Evolutionary conservation across 2,329 filamentous ascomycete genomes (phyloP).

Genomic region (Colletotrichum sp.): DNA sequence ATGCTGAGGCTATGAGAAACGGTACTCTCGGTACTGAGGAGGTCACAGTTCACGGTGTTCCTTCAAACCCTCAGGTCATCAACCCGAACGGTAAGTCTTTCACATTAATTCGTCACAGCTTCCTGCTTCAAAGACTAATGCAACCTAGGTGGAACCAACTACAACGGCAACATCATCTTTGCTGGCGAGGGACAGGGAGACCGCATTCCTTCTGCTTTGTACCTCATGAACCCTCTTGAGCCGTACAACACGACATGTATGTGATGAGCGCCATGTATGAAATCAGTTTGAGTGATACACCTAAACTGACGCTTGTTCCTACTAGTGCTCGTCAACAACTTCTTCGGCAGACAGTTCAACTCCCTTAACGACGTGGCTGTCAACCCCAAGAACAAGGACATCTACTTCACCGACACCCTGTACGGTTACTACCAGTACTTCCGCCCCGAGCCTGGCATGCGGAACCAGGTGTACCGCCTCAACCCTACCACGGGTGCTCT

Average conservation of each 20-base stretch:
- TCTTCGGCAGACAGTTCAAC: constrained; percentile 62
- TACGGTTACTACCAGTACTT: constrained; percentile 66
- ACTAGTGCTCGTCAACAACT: constrained; percentile 60
- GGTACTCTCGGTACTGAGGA: constrained; percentile 39
- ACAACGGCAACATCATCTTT: constrained; percentile 52
- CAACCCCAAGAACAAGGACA: constrained; percentile 56
- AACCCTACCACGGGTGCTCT: constrained; percentile 54
- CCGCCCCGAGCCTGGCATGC: constrained; percentile 54
- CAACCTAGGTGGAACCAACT: constrained; percentile 50
- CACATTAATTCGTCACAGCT: rapidly evolving
- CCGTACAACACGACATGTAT: constrained; percentile 56
- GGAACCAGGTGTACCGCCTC: constrained; percentile 63
- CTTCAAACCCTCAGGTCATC: constrained; percentile 45
- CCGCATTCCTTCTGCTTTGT: constrained; percentile 39
- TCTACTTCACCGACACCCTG: constrained; percentile 69
- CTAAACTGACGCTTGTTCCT: not conserved
- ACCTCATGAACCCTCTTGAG: constrained; percentile 45
- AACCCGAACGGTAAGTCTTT: constrained; percentile 53
- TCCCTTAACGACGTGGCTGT: constrained; percentile 63
- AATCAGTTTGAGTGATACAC: not conserved
- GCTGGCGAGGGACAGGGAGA: constrained; percentile 55
- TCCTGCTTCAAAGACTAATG: not conserved
- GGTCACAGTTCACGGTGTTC: constrained; percentile 46
- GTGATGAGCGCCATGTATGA: not conserved
- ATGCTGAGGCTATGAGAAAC: constrained; percentile 43